Evolutionary conservation across 108 stramenopile species (phyloP).

Genomic region (Nannochloropsis gaditana): DNA sequence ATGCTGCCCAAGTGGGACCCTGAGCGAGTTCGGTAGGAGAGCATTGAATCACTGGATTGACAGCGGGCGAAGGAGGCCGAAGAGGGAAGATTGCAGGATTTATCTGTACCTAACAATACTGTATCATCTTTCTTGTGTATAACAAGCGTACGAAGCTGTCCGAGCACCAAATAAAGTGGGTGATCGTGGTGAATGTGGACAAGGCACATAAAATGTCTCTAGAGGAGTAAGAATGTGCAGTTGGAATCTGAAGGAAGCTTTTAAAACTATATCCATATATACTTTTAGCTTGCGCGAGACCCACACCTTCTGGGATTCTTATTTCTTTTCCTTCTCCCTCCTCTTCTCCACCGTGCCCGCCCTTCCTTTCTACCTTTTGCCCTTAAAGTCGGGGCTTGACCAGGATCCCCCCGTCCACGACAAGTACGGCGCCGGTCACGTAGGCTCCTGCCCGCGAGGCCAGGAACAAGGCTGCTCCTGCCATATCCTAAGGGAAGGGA

Average conservation of each 20-base stretch:
- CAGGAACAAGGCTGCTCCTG: constrained; percentile 4
- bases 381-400: constrained; percentile 6
- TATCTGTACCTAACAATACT: too few relatives aligned
- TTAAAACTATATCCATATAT: too few relatives aligned
- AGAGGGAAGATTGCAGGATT: too few relatives aligned
- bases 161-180: too few relatives aligned
- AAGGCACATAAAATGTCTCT: too few relatives aligned
- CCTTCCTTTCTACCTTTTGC: not conserved
- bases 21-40: not conserved
- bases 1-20: not conserved
- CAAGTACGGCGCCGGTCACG: not conserved
- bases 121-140: too few relatives aligned
- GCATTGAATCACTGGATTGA: not conserved
- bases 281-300: too few relatives aligned
- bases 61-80: too few relatives aligned
- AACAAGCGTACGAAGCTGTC: too few relatives aligned
- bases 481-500: not conserved
- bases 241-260: too few relatives aligned
- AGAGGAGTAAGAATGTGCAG: too few relatives aligned
- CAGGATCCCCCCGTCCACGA: not conserved
- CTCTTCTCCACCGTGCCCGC: not conserved
- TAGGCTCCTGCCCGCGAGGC: not conserved
- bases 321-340: not conserved
- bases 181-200: too few relatives aligned
- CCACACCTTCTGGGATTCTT: not conserved